phyloP scores from a whole-genome alignment of 768 basidiomycete species.

The Lentinula guzmanii region DNA sequence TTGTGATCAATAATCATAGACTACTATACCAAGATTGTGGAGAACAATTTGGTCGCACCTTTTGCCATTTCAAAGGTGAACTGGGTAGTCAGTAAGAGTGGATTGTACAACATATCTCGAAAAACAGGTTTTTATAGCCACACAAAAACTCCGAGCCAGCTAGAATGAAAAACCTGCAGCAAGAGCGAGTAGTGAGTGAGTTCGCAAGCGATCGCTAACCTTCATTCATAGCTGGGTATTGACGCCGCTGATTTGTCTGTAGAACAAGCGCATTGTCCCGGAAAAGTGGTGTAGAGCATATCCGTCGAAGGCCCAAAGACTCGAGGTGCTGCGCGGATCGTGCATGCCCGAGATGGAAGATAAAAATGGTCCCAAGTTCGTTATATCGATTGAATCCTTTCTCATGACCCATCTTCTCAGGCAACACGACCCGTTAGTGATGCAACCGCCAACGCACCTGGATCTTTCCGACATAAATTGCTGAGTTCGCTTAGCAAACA shows the following conservation, averaged over 20 bases:
- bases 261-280: neutral
- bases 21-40: neutral
- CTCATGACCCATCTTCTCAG: neutral
- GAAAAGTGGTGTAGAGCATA: neutral
- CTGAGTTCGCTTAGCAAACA: too few species aligned
- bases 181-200: neutral
- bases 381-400: neutral
- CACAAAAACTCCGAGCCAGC: neutral
- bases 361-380: neutral
- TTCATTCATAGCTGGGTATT: constrained; percentile 6
- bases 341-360: neutral
- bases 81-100: neutral
- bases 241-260: neutral
- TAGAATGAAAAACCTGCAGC: neutral
- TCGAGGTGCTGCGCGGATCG: neutral
- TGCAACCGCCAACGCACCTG: neutral
- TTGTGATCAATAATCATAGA: neutral
- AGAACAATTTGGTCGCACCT: constrained; percentile 10
- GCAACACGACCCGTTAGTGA: neutral
- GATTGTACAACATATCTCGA: neutral
- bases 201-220: neutral
- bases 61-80: constrained; percentile 12
- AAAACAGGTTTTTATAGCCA: neutral
- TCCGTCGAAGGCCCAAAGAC: neutral
- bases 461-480: neutral